phyloP scores from a whole-genome alignment of 2,329 filamentous ascomycete species.

The Fusarium nematophilum region DNA sequence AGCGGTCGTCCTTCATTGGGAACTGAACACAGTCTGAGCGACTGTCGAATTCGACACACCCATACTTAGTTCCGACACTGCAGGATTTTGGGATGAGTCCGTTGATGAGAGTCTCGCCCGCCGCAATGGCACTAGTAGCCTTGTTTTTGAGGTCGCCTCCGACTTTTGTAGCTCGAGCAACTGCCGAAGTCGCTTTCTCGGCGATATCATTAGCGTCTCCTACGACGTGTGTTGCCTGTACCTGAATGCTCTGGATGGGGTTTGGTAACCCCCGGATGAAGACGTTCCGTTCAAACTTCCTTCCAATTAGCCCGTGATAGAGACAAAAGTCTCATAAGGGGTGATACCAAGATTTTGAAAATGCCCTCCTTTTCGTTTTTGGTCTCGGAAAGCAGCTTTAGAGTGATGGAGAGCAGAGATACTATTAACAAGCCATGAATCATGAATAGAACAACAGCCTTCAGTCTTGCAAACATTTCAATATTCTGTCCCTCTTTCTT shows the following conservation, averaged over 20 bases:
- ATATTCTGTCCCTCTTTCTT: no score
- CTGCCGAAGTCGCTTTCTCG: conserved; percentile 9
- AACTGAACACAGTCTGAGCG: conserved; percentile 10
- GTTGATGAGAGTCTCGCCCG: conserved; percentile 12
- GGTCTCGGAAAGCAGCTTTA: background rate
- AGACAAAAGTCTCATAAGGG: background rate
- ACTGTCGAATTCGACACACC: conserved; percentile 11
- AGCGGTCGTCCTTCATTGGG: conserved; percentile 5
- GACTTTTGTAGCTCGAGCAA: conserved; percentile 9
- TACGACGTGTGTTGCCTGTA: conserved; percentile 9
- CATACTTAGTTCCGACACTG: conserved; percentile 4
- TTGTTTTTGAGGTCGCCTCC: conserved; percentile 11
- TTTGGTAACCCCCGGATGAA: conserved; percentile 9
- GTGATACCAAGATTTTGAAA: conserved; percentile 4
- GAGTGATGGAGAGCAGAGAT: conserved; percentile 1
- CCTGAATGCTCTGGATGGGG: conserved; percentile 1
- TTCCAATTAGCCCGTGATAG: no score
- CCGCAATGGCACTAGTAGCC: conserved; percentile 10
- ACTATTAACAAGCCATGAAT: conserved; percentile 1
- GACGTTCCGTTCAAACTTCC: conserved; percentile 4
- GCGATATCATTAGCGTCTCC: conserved; percentile 1
- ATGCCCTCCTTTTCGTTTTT: conserved; percentile 12
- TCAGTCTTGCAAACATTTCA: no score
- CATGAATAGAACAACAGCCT: no score
- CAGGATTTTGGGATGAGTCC: conserved; percentile 6